phyloP scores from a whole-genome alignment of 192 early-diverging fungal species.

The Diversispora eburnea region DNA sequence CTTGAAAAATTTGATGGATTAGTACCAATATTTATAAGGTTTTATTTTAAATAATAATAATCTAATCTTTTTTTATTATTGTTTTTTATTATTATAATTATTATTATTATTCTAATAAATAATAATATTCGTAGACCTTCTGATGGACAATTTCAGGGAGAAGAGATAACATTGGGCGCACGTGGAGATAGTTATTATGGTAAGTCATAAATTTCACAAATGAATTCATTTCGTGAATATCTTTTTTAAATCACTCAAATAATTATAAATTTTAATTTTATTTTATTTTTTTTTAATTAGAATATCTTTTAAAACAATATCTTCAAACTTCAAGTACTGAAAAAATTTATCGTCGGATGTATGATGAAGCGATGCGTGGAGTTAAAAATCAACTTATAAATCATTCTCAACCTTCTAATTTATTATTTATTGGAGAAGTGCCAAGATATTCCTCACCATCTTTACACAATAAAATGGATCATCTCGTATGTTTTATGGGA shows the following conservation, averaged over 20 bases:
- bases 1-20: conserved; percentile 64
- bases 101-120: background rate
- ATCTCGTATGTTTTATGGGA: conserved; percentile 90
- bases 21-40: conserved; percentile 69
- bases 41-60: conserved; percentile 7
- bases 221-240: background rate
- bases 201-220: conserved; percentile 29
- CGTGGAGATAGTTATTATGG: conserved; percentile 90
- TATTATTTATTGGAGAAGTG: conserved; percentile 68
- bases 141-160: conserved; percentile 53
- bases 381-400: conserved; percentile 64
- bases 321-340: conserved; percentile 65
- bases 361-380: conserved; percentile 57
- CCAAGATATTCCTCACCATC: conserved; percentile 18
- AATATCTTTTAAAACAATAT: conserved; percentile 91
- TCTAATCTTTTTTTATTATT: too few species aligned
- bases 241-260: background rate
- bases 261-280: conserved; percentile 8
- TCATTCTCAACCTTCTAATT: conserved; percentile 51
- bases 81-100: too few species aligned
- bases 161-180: conserved; percentile 70
- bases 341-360: conserved; percentile 62
- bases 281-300: conserved; percentile 37
- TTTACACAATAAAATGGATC: conserved; percentile 77
- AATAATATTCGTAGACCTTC: conserved; percentile 39